Evolutionary conservation across 2,329 filamentous ascomycete genomes (phyloP).

Genomic region (Fusarium verticillioides): DNA sequence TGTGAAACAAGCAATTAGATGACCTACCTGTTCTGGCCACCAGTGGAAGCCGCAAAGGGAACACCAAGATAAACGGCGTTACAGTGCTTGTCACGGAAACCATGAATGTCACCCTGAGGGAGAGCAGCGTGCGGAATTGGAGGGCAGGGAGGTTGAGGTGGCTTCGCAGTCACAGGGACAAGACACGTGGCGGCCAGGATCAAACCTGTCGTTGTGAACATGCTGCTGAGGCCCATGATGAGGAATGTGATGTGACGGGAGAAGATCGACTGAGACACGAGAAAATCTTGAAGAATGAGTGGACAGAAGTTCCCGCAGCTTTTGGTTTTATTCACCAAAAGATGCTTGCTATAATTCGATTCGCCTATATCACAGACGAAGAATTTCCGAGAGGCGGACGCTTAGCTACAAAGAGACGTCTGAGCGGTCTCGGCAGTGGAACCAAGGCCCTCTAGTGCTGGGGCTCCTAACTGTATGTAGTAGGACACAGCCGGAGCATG

Average conservation of each 20-base stretch:
- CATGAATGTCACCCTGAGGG: conserved; percentile 49
- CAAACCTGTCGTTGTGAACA: conserved; percentile 25
- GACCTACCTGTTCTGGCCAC: conserved; percentile 50
- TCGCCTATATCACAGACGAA: conserved; percentile 2
- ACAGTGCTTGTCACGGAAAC: conserved; percentile 49
- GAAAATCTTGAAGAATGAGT: neutral
- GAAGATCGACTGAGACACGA: conserved; percentile 24
- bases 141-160: neutral
- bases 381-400: conserved; percentile 17
- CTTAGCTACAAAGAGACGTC: neutral
- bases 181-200: conserved; percentile 32
- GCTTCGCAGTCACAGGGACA: neutral
- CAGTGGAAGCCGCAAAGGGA: conserved; percentile 54
- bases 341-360: neutral
- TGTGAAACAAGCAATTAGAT: neutral
- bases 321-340: neutral
- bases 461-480: neutral
- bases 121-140: conserved; percentile 27
- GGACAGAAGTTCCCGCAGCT: neutral
- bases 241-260: conserved; percentile 3
- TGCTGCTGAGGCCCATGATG: conserved; percentile 28
- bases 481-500: neutral
- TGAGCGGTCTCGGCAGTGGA: conserved; percentile 8
- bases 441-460: neutral
- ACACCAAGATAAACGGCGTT: conserved; percentile 53